Conservation (phyloP, 345 rosid species). For the Syzygium aqueum region DNA sequence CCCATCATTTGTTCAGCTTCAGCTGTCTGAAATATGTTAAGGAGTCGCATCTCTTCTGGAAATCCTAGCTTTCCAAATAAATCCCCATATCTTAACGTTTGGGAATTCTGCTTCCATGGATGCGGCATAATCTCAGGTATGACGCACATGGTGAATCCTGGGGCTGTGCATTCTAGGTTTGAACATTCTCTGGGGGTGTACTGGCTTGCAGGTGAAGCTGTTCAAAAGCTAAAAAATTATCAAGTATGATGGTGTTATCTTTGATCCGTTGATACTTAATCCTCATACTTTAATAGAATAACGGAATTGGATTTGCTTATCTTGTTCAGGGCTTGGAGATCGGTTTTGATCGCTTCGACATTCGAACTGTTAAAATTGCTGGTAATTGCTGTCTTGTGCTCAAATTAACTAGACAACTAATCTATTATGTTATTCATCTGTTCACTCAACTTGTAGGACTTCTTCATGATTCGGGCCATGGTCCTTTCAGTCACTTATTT, state of each 20-base stretch:
- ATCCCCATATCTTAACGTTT: background rate
- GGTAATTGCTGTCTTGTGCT: slow-evolving; percentile 26
- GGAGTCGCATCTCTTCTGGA: background rate
- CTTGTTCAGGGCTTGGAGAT: slow-evolving; percentile 62
- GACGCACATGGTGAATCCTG: slow-evolving; percentile 77
- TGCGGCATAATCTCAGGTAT: slow-evolving; percentile 39
- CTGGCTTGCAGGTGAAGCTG: slow-evolving; percentile 77
- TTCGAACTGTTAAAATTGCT: slow-evolving; percentile 85
- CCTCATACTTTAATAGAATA: background rate
- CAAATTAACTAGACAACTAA: background rate
- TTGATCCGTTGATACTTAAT: background rate
- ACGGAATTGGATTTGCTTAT: background rate
- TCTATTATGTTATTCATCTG: background rate
- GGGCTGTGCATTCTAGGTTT: slow-evolving; percentile 86
- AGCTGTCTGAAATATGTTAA: background rate
- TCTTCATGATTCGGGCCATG: slow-evolving; percentile 92
- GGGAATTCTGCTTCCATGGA: background rate
- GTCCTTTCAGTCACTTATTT: slow-evolving; percentile 94
- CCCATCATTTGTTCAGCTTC: background rate
- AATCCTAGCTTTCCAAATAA: background rate
- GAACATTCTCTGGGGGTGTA: slow-evolving; percentile 96
- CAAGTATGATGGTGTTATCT: slow-evolving; percentile 39
- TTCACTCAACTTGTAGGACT: slow-evolving; percentile 49
- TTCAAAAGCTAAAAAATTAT: slow-evolving; percentile 45
- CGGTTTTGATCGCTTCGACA: slow-evolving; percentile 63